phyloP scores from a whole-genome alignment of 768 basidiomycete species.

The Mycena galopus region DNA sequence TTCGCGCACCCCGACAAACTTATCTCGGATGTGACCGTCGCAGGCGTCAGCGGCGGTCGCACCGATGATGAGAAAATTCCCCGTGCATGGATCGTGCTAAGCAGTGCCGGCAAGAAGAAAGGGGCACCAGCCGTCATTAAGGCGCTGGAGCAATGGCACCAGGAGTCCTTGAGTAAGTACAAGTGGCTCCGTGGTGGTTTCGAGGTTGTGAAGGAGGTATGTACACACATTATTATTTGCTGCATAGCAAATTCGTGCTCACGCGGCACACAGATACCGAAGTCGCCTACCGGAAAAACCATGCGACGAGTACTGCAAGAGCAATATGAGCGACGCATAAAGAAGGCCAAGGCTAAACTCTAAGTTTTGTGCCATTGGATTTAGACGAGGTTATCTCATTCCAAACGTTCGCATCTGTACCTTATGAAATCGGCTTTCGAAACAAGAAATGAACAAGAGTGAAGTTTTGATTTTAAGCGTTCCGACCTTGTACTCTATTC shows the following conservation, averaged over 20 bases:
- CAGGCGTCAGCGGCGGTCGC: slow-evolving; percentile 79
- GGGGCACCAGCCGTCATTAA: slow-evolving; percentile 57
- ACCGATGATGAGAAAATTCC: slow-evolving; percentile 81
- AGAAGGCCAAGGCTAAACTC: slow-evolving; percentile 41
- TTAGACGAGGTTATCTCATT: not conserved
- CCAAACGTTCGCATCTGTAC: not conserved
- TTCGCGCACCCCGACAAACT: slow-evolving; percentile 73
- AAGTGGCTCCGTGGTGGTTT: slow-evolving; percentile 85
- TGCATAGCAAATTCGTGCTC: not conserved
- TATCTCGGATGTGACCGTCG: slow-evolving; percentile 76
- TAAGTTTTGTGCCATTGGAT: slow-evolving; percentile 27
- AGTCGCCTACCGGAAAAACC: slow-evolving; percentile 80
- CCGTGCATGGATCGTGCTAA: slow-evolving; percentile 84
- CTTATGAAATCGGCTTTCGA: not conserved
- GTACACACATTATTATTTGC: not conserved
- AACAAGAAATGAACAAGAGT: too few relatives aligned
- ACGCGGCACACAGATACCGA: slow-evolving; percentile 68
- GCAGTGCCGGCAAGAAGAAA: slow-evolving; percentile 61
- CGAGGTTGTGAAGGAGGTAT: slow-evolving; percentile 74
- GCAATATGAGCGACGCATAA: slow-evolving; percentile 57
- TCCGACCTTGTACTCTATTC: too few relatives aligned
- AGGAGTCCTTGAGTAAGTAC: slow-evolving; percentile 74
- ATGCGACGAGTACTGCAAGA: slow-evolving; percentile 74
- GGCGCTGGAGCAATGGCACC: slow-evolving; percentile 71
- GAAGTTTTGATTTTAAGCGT: too few relatives aligned